These are phyloP conservation scores for Diaporthe vaccinii DNA, from an alignment of 2,329 filamentous ascomycete genomes.

Conservation along the genomic window DNA sequence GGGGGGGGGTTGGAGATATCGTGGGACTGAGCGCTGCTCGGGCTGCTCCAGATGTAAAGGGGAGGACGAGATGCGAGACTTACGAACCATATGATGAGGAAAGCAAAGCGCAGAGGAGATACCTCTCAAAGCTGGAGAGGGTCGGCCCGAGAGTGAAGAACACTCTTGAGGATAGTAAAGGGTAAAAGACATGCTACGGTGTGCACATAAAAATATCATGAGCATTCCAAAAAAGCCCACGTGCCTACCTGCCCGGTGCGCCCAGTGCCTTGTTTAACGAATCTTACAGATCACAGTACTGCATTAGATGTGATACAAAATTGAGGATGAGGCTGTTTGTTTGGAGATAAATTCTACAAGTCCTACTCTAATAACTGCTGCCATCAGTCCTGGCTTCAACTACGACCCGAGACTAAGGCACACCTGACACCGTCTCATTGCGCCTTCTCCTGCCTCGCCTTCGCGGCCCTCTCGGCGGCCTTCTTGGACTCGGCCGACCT, in stretches of 20 bases:
- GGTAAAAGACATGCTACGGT: slow-evolving; percentile 31
- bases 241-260: not conserved
- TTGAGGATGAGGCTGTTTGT: not conserved
- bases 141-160: not conserved
- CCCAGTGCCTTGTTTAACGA: not conserved
- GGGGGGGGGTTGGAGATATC: not conserved
- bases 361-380: not conserved
- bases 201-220: slow-evolving; percentile 35
- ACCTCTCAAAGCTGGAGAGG: slow-evolving; percentile 12
- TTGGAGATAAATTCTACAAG: not conserved
- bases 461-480: slow-evolving; percentile 67
- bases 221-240: slow-evolving; percentile 35
- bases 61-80: slow-evolving; percentile 31
- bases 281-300: not conserved
- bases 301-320: not conserved
- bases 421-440: not conserved
- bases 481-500: slow-evolving; percentile 87
- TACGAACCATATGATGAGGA: slow-evolving; percentile 37
- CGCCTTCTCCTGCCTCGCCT: slow-evolving; percentile 47
- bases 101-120: slow-evolving; percentile 23
- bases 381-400: not conserved
- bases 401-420: not conserved
- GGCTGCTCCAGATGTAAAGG: slow-evolving; percentile 15
- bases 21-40: slow-evolving; percentile 4
- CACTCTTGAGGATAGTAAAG: slow-evolving; percentile 10